Percentiles rank a stretch among this genome's conserved stretches.
Conservation (phyloP, 352 stramenopile species). For the Plasmopara viticola region DNA sequence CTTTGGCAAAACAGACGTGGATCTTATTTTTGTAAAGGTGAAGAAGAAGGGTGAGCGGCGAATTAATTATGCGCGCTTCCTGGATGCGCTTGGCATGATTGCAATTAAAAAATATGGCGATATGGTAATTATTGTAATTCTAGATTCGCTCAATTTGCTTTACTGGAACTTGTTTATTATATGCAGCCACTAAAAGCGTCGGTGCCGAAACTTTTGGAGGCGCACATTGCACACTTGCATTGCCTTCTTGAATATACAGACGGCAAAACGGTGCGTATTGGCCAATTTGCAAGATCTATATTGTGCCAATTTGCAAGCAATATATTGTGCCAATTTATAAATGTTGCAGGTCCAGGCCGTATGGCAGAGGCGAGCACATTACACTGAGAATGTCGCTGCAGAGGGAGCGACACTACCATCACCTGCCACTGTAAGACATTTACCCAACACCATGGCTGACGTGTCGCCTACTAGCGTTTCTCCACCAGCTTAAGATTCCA, state of each 20-base stretch:
- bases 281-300: neutral
- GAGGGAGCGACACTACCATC: conserved; percentile 5
- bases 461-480: no score
- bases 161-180: no score
- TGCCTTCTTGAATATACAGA: conserved; percentile 62
- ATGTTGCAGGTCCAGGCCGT: conserved; percentile 45
- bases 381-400: conserved; percentile 17
- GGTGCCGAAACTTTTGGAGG: conserved; percentile 57
- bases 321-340: neutral
- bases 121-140: conserved; percentile 33
- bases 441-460: neutral
- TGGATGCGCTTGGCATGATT: conserved; percentile 82
- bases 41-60: conserved; percentile 82
- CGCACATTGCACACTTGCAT: conserved; percentile 52
- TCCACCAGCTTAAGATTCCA: neutral
- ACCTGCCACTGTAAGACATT: neutral
- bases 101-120: conserved; percentile 74
- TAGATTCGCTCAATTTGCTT: neutral
- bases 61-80: conserved; percentile 79
- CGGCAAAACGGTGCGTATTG: conserved; percentile 35
- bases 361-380: conserved; percentile 51
- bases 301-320: neutral
- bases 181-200: conserved; percentile 49
- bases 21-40: conserved; percentile 83
- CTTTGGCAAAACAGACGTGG: conserved; percentile 74